Evolutionary conservation across 441 rosid species (phyloP).

Genomic region (Metrosideros polymorpha): DNA sequence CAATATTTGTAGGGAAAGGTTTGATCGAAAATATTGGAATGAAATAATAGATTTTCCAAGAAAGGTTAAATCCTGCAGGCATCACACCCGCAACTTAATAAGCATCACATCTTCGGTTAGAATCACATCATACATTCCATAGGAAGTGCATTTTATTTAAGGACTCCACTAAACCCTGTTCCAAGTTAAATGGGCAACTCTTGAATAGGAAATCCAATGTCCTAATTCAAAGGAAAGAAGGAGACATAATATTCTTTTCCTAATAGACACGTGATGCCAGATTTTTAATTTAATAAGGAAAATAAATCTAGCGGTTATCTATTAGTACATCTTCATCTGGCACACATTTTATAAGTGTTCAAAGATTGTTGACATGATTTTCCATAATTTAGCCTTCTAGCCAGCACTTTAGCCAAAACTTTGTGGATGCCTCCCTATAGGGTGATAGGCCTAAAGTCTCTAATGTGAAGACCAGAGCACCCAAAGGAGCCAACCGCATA

Average conservation of each 20-base stretch:
- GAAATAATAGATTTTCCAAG: background rate
- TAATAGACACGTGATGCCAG: background rate
- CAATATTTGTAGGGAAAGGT: background rate
- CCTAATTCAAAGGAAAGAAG: background rate
- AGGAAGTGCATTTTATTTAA: background rate
- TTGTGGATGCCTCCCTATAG: background rate
- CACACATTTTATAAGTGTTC: background rate
- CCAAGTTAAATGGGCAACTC: background rate
- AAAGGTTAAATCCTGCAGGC: background rate
- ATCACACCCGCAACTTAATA: background rate
- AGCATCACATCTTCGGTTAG: background rate
- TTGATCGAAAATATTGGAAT: background rate
- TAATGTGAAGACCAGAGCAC: background rate
- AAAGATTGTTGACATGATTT: background rate
- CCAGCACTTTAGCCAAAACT: background rate
- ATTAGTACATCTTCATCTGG: background rate
- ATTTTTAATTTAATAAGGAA: background rate
- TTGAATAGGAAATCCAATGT: background rate
- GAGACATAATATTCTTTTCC: background rate
- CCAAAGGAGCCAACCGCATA: background rate
- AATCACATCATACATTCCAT: background rate
- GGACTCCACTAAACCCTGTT: background rate
- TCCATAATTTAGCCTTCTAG: background rate
- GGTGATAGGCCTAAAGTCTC: background rate
- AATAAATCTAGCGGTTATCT: background rate